Evolutionary conservation across 768 basidiomycete genomes (phyloP), one percentile per base, ranked within the genome.

Genomic region (Boletellus ananas): DNA sequence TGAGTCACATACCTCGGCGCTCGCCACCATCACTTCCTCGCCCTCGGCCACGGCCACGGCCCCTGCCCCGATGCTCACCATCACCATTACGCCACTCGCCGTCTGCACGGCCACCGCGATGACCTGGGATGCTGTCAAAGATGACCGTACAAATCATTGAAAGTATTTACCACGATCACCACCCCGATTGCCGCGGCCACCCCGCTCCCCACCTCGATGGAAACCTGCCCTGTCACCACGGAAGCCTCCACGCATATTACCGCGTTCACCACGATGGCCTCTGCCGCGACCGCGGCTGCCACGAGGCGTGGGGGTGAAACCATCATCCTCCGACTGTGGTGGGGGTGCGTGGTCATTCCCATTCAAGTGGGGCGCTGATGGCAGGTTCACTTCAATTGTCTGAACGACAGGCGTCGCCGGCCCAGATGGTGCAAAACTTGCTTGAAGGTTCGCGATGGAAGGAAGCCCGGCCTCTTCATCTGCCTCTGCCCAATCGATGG

Each of bases 391-490:
- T 71, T 76, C 74, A 16, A 71, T 64, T 6, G 66, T 35, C 34
- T 63, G 70, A 9, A 65, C 55, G 11, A 67, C 62, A 21, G 88
- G 85, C 0, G 85, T 86, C n/a, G 75, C 79, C 25, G 83, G 78
- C 7, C 83, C 85, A 35, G 89, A 87, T 12, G 82, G 80, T 6
- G 84, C 85, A 60, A 91, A 90, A 56, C 79, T 81, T 39, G 85
- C 85, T 50, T 91, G 88, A 23, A 91, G 74, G 42, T 78, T 79
- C 6, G 82, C 82, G 44, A 93, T 85, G 1, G 87, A 74, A n/a
- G 90, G 90, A 14, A 92, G 78, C 6, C 79, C 87, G 16, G 75
- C 79, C 54, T 85, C 85, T n/a, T 89, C 86, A 49, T 90, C 87
- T 36, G 81, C 83, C 34, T 67, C 66, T 14, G 90, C 87, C 90